These are phyloP conservation scores for Symmetrospora coprosmae DNA, from an alignment of 768 basidiomycete genomes.

Conservation along the genomic window DNA sequence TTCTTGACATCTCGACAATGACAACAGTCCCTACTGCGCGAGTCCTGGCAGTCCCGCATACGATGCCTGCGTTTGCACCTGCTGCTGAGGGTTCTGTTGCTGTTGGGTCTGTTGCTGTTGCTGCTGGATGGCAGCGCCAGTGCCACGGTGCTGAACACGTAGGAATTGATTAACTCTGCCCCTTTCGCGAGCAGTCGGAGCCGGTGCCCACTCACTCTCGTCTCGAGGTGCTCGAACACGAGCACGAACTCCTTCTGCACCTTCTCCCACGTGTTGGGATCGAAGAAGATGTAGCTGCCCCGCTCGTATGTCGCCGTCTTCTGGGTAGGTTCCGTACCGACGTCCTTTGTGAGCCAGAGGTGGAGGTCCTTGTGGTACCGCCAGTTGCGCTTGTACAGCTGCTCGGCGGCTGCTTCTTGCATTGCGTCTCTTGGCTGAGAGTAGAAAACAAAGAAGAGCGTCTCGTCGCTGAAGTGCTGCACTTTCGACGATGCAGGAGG, in stretches of 20 bases:
- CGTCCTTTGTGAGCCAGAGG: constrained; percentile 78
- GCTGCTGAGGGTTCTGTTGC: neutral
- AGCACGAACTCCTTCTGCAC: constrained; percentile 27
- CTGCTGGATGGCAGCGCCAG: neutral
- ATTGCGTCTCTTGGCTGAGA: constrained; percentile 76
- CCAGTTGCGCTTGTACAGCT: constrained; percentile 94
- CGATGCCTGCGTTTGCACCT: no score
- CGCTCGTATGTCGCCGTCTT: constrained; percentile 52
- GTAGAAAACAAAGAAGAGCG: constrained; percentile 97
- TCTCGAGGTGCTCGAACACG: constrained; percentile 23
- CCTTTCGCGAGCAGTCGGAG: no score
- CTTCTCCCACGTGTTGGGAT: constrained; percentile 24
- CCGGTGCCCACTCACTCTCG: neutral
- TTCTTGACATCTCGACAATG: no score
- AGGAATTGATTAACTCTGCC: no score
- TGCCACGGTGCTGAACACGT: no score
- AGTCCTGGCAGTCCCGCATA: no score
- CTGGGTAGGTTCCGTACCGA: constrained; percentile 45
- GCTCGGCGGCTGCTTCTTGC: constrained; percentile 87
- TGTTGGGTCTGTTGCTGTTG: neutral
- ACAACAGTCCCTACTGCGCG: no score
- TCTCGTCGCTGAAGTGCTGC: constrained; percentile 80
- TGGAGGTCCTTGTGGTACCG: constrained; percentile 85
- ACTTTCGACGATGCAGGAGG: constrained; percentile 69
- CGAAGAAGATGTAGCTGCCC: constrained; percentile 73